Percentiles rank a stretch among this genome's conserved stretches.
These are phyloP conservation scores for Beauveria medogensis DNA, from an alignment of 2,329 filamentous ascomycete species.

Conservation along the genomic window DNA sequence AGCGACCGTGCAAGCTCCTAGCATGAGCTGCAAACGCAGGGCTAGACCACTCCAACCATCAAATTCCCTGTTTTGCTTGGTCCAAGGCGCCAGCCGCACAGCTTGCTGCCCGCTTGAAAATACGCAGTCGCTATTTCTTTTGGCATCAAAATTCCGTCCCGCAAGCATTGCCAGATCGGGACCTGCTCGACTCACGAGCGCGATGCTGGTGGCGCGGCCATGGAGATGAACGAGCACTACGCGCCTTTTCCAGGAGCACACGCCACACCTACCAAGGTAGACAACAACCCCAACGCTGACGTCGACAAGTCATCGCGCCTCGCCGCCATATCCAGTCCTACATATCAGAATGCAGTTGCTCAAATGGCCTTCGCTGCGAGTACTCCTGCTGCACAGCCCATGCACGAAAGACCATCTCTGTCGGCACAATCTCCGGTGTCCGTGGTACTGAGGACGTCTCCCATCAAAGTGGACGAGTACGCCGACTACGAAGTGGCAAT, in stretches of 20 bases:
- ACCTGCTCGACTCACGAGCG: neutral
- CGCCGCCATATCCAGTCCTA: neutral
- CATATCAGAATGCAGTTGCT: neutral
- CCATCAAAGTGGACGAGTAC: constrained; percentile 6
- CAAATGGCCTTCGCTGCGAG: neutral
- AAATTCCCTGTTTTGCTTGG: neutral
- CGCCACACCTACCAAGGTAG: neutral
- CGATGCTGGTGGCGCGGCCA: neutral
- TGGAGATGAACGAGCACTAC: neutral
- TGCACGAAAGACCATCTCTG: neutral
- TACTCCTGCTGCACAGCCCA: neutral
- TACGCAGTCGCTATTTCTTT: neutral
- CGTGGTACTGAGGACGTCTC: constrained; percentile 1
- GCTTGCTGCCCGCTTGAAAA: neutral
- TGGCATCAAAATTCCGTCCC: neutral
- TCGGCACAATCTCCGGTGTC: neutral
- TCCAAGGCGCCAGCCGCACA: neutral
- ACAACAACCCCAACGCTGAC: neutral
- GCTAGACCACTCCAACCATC: neutral
- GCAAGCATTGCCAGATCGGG: neutral
- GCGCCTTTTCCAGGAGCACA: constrained; percentile 1
- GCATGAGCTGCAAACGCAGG: neutral
- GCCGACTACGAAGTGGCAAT: neutral
- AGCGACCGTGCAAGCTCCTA: neutral
- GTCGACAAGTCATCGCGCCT: neutral